Evolutionary conservation across 2,329 filamentous ascomycete species (phyloP).

Genomic region (Huntiella bhutanensis): DNA sequence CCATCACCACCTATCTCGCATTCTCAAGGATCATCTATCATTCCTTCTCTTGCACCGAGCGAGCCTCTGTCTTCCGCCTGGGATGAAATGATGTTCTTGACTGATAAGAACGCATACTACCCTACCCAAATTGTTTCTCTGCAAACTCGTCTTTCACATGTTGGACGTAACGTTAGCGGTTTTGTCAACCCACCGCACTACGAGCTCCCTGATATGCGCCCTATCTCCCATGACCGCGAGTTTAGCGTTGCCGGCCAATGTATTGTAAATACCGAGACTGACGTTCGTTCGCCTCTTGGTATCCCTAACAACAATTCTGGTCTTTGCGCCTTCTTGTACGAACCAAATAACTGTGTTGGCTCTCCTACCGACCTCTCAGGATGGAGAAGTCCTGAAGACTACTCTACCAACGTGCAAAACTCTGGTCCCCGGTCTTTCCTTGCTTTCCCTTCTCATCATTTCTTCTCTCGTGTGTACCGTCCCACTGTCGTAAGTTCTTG

Average conservation of each 20-base stretch:
- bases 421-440: conserved; percentile 28
- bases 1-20: conserved; percentile 3
- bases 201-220: conserved; percentile 21
- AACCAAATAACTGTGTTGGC: conserved; percentile 28
- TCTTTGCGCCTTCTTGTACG: conserved; percentile 33
- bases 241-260: conserved; percentile 27
- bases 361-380: conserved; percentile 17
- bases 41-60: conserved; percentile 9
- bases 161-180: background rate
- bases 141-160: conserved; percentile 21
- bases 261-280: conserved; percentile 18
- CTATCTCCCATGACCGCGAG: conserved; percentile 18
- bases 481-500: conserved; percentile 28
- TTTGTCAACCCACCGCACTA: conserved; percentile 18
- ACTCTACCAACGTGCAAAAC: conserved; percentile 21
- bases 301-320: conserved; percentile 19
- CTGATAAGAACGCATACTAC: conserved; percentile 20
- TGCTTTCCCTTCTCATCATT: conserved; percentile 36
- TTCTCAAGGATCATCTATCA: background rate
- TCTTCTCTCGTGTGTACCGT: conserved; percentile 36
- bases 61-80: conserved; percentile 30
- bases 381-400: conserved; percentile 21
- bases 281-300: conserved; percentile 14
- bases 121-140: conserved; percentile 26
- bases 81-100: conserved; percentile 27